phyloP scores from a whole-genome alignment of 495 filamentous ascomycete genomes.

The Mycothermus thermophilus region DNA sequence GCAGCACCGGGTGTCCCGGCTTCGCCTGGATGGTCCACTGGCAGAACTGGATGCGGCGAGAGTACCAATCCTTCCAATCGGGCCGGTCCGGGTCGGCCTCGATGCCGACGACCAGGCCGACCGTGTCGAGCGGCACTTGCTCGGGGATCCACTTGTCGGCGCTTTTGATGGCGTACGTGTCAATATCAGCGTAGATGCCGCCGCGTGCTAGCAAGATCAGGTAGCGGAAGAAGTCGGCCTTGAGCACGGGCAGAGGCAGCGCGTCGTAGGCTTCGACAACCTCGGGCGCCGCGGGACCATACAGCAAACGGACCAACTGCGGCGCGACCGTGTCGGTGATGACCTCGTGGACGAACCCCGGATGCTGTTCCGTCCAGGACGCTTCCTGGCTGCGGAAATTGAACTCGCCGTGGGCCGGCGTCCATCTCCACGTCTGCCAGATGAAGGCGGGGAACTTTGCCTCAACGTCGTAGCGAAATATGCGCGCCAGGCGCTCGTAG shows the following conservation, averaged over 20 bases:
- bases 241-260: constrained; percentile 75
- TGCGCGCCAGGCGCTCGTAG: constrained; percentile 74
- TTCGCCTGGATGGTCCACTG: constrained; percentile 98
- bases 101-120: constrained; percentile 85
- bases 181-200: constrained; percentile 94
- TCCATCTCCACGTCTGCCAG: constrained; percentile 98
- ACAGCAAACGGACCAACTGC: constrained; percentile 71
- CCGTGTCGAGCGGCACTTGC: constrained; percentile 54
- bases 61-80: constrained; percentile 95
- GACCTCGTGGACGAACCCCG: constrained; percentile 88
- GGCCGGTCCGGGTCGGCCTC: constrained; percentile 88
- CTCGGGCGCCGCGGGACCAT: constrained; percentile 74
- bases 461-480: constrained; percentile 84
- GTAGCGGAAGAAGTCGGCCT: constrained; percentile 97
- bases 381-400: constrained; percentile 69
- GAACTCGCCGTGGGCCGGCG: constrained; percentile 70
- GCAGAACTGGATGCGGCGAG: constrained; percentile 90
- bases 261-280: constrained; percentile 84
- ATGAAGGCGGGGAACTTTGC: constrained; percentile 90
- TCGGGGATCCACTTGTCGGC: constrained; percentile 79
- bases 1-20: constrained; percentile 81
- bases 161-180: constrained; percentile 71
- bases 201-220: constrained; percentile 85
- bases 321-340: constrained; percentile 80
- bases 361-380: constrained; percentile 81